Percentiles rank a stretch among this genome's conserved stretches.
These are phyloP conservation scores for Aspergillus panamensis DNA, from an alignment of 495 filamentous ascomycete genomes.

Conservation along the genomic window DNA sequence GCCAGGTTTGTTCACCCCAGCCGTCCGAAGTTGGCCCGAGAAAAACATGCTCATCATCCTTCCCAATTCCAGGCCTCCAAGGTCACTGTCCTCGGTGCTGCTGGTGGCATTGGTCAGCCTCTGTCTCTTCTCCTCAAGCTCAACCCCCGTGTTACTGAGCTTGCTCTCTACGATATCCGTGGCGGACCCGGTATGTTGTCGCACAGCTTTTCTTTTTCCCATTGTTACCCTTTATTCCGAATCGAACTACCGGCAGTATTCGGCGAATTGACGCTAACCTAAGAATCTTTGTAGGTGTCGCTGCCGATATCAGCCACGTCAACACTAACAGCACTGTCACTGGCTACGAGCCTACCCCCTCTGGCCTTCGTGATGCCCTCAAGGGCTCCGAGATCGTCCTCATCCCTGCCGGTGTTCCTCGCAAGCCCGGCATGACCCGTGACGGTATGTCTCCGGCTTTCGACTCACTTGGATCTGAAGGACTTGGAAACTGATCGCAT, in stretches of 20 bases:
- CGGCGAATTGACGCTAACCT: conserved; percentile 11
- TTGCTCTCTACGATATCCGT: conserved; percentile 96
- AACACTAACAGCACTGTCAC: conserved; percentile 96
- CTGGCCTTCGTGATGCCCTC: conserved; percentile 72
- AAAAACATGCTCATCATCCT: conserved; percentile 34
- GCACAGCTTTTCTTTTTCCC: conserved; percentile 4
- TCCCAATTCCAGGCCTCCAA: conserved; percentile 70
- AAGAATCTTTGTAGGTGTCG: conserved; percentile 65
- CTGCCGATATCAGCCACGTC: conserved; percentile 95
- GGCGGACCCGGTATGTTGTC: conserved; percentile 75
- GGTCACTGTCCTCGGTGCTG: conserved; percentile 92
- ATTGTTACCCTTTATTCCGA: not conserved
- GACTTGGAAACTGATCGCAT: conserved; percentile 5
- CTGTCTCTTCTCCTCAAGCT: conserved; percentile 96
- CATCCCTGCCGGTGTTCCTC: conserved; percentile 96
- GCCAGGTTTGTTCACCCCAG: conserved; percentile 61
- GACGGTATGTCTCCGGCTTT: conserved; percentile 54
- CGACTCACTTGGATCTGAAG: not conserved
- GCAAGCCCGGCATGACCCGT: conserved; percentile 99
- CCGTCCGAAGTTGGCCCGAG: conserved; percentile 11
- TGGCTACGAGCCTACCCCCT: conserved; percentile 75
- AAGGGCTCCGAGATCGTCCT: conserved; percentile 89
- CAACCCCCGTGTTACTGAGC: conserved; percentile 87
- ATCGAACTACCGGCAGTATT: not conserved
- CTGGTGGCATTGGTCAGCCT: conserved; percentile 97